These are phyloP conservation scores for Plasmodium falciparum DNA, from an alignment of 169 alveolate genomes.

Conservation along the genomic window DNA sequence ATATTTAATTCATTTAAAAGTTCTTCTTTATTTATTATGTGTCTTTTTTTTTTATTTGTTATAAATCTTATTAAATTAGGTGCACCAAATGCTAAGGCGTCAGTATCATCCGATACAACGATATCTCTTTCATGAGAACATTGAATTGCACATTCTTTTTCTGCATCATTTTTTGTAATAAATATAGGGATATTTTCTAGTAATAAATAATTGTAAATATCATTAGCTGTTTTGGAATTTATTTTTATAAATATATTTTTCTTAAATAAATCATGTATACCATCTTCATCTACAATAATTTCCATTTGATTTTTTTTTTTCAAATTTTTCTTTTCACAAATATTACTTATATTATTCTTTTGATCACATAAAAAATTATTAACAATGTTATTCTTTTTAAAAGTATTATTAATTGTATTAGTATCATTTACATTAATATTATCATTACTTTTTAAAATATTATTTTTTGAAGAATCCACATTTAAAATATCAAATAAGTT, in stretches of 20 bases:
- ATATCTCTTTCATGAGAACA: constrained; percentile 75
- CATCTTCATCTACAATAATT: constrained; percentile 74
- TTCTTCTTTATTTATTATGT: constrained; percentile 82
- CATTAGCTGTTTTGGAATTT: constrained; percentile 72
- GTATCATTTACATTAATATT: background rate
- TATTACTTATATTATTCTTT: constrained; percentile 11
- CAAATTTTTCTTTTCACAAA: constrained; percentile 31
- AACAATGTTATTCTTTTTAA: background rate
- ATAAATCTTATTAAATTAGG: constrained; percentile 85
- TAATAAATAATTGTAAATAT: constrained; percentile 64
- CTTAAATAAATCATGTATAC: constrained; percentile 67
- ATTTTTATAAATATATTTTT: constrained; percentile 75
- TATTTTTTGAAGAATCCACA: constrained; percentile 17
- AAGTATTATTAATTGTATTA: background rate
- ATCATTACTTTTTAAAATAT: background rate
- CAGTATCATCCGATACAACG: constrained; percentile 96
- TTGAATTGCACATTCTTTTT: constrained; percentile 76
- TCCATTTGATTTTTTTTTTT: constrained; percentile 59
- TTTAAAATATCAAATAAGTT: constrained; percentile 67
- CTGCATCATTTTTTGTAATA: constrained; percentile 78
- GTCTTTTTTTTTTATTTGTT: constrained; percentile 67
- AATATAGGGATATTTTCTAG: constrained; percentile 66
- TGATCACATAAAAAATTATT: constrained; percentile 17
- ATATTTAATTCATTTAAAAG: constrained; percentile 87
- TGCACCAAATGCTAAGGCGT: constrained; percentile 96